Evolutionary conservation across 2,329 filamentous ascomycete species (phyloP).

Genomic region (Aspergillus sp.): DNA sequence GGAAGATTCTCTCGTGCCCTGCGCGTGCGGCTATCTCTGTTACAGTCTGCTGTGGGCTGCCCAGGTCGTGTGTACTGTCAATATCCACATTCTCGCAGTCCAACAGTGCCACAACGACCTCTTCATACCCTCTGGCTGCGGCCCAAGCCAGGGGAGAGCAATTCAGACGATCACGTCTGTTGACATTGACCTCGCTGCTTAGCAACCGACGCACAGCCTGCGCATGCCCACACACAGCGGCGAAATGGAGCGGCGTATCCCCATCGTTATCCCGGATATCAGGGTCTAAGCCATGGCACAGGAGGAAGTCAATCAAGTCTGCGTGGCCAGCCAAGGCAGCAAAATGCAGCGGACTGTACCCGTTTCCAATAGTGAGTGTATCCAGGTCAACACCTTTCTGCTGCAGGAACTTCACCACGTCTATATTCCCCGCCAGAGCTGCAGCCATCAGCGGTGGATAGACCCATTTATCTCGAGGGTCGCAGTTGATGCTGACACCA

Average conservation of each 20-base stretch:
- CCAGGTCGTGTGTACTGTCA: not conserved
- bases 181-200: not conserved
- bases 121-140: not conserved
- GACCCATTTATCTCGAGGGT: not conserved
- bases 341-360: not conserved
- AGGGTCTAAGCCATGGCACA: not conserved
- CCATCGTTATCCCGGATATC: not conserved
- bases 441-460: not conserved
- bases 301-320: not conserved
- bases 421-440: not conserved
- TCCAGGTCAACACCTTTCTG: not conserved
- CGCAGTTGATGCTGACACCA: not conserved
- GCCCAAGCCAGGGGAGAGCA: not conserved
- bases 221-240: not conserved
- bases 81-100: not conserved
- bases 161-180: not conserved
- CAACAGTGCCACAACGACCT: not conserved
- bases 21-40: too few species aligned
- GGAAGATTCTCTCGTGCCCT: too few species aligned
- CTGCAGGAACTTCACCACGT: not conserved
- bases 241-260: not conserved
- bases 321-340: not conserved
- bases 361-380: not conserved
- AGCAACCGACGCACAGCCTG: not conserved
- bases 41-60: too few species aligned